Percentiles rank a stretch among this genome's conserved stretches.
Evolutionary conservation across 2,329 filamentous ascomycete species (phyloP).

Genomic region (Diaporthe velutina): DNA sequence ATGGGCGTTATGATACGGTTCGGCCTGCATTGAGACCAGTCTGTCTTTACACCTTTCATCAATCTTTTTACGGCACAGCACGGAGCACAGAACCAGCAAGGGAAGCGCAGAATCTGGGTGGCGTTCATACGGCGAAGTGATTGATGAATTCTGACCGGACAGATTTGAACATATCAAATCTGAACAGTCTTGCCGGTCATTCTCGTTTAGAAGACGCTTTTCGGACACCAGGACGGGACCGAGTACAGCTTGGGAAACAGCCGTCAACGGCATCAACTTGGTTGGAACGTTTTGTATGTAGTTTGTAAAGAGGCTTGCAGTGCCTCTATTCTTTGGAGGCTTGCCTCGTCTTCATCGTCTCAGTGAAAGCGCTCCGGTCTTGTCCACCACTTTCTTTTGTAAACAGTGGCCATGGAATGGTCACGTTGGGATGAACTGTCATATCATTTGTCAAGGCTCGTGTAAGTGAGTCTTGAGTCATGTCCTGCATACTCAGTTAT

Average conservation of each 20-base stretch:
- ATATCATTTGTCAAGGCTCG: constrained; percentile 8
- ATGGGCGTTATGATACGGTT: background rate
- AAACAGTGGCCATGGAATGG: background rate
- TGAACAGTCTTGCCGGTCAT: constrained; percentile 1
- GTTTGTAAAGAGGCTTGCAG: background rate
- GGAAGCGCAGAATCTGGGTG: background rate
- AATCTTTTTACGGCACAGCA: background rate
- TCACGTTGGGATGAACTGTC: background rate
- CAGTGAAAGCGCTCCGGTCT: background rate
- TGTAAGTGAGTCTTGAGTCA: constrained; percentile 24
- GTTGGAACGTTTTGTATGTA: background rate
- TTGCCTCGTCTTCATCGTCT: background rate
- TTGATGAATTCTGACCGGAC: background rate
- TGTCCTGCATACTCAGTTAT: background rate
- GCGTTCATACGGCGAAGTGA: background rate
- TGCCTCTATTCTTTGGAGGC: background rate
- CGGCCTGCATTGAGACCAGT: background rate
- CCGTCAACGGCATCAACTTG: background rate
- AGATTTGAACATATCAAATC: background rate
- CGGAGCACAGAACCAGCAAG: constrained; percentile 15
- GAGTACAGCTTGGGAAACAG: background rate
- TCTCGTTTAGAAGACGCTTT: background rate
- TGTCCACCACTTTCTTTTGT: too few relatives aligned
- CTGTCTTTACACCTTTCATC: background rate
- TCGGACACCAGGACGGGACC: background rate